Evolutionary conservation across 2,329 filamentous ascomycete genomes (phyloP).

Genomic region (Magnaporthiopsis rhizophila): DNA sequence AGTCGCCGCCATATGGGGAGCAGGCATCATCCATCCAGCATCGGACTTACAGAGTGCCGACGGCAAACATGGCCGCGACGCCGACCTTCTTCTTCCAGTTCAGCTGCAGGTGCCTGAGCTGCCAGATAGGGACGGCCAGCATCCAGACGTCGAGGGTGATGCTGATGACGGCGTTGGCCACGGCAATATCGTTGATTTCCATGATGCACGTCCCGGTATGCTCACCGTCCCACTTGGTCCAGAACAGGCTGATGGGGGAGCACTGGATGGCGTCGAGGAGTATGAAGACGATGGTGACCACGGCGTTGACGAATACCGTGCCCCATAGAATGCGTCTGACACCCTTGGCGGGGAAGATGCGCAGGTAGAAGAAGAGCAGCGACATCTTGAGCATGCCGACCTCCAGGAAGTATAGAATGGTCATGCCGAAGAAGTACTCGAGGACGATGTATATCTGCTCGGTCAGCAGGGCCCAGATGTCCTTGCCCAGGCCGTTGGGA

Average conservation of each 20-base stretch:
- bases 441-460: conserved; percentile 28
- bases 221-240: conserved; percentile 40
- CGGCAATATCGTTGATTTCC: conserved; percentile 37
- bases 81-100: conserved; percentile 37
- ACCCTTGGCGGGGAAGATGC: conserved; percentile 22
- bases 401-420: conserved; percentile 21
- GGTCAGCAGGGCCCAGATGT: conserved; percentile 35
- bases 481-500: conserved; percentile 28
- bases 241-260: conserved; percentile 39
- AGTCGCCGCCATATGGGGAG: no score
- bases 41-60: conserved; percentile 26
- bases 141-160: conserved; percentile 35
- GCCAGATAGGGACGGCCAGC: conserved; percentile 31
- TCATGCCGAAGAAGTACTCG: conserved; percentile 22
- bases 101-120: conserved; percentile 30
- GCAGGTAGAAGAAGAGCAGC: conserved; percentile 29
- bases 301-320: conserved; percentile 21
- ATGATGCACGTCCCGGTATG: conserved; percentile 34
- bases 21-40: no score
- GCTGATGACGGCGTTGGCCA: conserved; percentile 38
- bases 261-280: conserved; percentile 33
- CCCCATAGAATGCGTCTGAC: conserved; percentile 21
- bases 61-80: conserved; percentile 34
- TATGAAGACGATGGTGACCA: conserved; percentile 23
- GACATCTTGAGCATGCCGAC: conserved; percentile 26